Evolutionary conservation across 2,329 filamentous ascomycete genomes (phyloP), one percentile per base, ranked within the genome.

Genomic region (Epichloe uncinata): DNA sequence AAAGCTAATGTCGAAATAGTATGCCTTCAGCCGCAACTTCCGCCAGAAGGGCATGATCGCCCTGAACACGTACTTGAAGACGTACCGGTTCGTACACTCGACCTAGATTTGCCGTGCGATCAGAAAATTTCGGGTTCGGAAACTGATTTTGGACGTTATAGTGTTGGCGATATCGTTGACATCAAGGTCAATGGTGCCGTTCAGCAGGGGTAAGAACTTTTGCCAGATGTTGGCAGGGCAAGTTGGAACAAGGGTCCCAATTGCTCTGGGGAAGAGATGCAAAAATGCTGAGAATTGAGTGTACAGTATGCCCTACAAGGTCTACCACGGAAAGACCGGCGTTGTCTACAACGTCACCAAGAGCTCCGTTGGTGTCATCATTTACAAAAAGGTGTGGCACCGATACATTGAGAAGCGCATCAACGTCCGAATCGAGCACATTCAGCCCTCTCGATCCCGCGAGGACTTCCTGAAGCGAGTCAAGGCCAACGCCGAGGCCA

Each of bases 351-450:
- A 98, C 81, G 93, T 98, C 66, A 93, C 91, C 76, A 95, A 96
- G 84, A 86, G 82, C 65, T 87, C 93, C 60, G 89, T 98, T 70
- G 93, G 93, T 67, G 86, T 98, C 73, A 96, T 98, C 77, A 87
- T 98, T 77, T 91, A 95, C 86, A 96, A 95, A 84, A 88, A 94
- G 74, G 93, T 98, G 72, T 89, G 90, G 77, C 93, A 97, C 85
- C 87, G 91, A 69, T 98, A 96, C 84, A 81, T 98, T 72, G 93
- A 98, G 87, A 98, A 98, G 89, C 91, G 93, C 73, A 84, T 98
- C 79, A 97, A 95, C 84, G 80, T 98, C 77, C 88, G 93, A 71
- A 75, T 97, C 74, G 93, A 98, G 85, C 93, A 98, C 84, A 81
- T 98, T 75, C 75, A 77, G 68, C 86, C 87, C 69, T 97, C 91